Evolutionary conservation across 345 rosid genomes (phyloP), one percentile per base, ranked within the genome.

Genomic region (Eucalyptus regnans): DNA sequence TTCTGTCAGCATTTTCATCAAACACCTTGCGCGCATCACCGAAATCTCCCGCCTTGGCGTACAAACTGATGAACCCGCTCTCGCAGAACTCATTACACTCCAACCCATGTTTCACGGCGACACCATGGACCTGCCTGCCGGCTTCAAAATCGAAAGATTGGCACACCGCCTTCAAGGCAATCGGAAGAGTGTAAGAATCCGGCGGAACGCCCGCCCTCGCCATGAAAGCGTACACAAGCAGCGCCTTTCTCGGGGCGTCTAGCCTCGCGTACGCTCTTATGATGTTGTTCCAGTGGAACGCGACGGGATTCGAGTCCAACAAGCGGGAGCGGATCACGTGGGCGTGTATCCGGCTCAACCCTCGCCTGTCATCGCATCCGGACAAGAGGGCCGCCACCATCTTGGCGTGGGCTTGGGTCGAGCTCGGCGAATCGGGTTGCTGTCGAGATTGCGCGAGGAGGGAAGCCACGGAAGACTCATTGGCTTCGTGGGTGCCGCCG

Each of bases 161-260:
- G 87, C 91, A 89, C 25, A 91, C 86, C 17, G 99, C 93, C 90
- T 97, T 96, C 54, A 94, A 88, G 50, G 88, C 87, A 16, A 97
- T 94, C 3, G 99, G 99, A 58, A 97, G 87, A 62, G 99, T 94
- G 86, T 93, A 97, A 86, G 90, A 92, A 90, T 97, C 99, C 1
- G 98, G 98, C 51, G 86, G 50, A 50, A 95, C 90, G 29, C 93
- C 91, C 4, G 95, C 92, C 60, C 95, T 92, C 12, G 92, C 92
- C 98, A 97, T 97, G 83, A 86, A 90, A 0, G 92, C 51, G 60
- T 94, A 96, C 66, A 95, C 60, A 6, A 46, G 89, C 48, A 96
- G 37, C 0, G 97, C 94, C 88, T 92, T 94, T 22, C 81, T 71
- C 46, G 97, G 96, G 90, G 95, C 92, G 33, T 91, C 92, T 44